phyloP scores from a whole-genome alignment of 805 yeast species.

The Teunomyces cretensis region DNA sequence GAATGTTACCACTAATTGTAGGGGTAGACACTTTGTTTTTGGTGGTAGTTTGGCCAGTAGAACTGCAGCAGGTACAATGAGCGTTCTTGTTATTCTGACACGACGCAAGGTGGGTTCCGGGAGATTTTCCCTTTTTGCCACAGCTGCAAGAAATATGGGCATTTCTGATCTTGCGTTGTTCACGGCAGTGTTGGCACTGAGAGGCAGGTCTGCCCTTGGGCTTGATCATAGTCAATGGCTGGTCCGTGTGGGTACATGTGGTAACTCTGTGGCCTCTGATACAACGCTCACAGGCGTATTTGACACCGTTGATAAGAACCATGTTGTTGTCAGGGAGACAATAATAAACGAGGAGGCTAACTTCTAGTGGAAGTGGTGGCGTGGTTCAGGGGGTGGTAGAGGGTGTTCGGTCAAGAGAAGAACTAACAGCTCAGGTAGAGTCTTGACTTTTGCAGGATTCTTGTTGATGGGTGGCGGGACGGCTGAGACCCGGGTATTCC shows the following conservation, averaged over 20 bases:
- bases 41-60: conserved; percentile 5
- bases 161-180: conserved; percentile 64
- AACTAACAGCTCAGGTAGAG: background rate
- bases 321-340: conserved; percentile 32
- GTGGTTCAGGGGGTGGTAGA: background rate
- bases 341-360: no score
- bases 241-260: conserved; percentile 88
- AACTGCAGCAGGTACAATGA: conserved; percentile 39
- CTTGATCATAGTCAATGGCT: conserved; percentile 87
- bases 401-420: background rate
- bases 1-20: conserved; percentile 6
- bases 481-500: background rate
- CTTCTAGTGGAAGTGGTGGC: background rate
- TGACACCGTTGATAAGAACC: conserved; percentile 90
- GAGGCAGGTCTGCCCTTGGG: conserved; percentile 96
- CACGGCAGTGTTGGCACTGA: conserved; percentile 85
- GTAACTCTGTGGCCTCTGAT: conserved; percentile 96
- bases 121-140: conserved; percentile 50
- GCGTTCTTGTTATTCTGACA: conserved; percentile 40
- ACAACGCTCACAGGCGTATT: conserved; percentile 95
- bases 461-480: background rate
- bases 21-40: conserved; percentile 1
- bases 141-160: conserved; percentile 72
- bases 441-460: background rate
- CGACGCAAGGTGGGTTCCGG: conserved; percentile 35